A percentile compares a stretch with the other conserved stretches of the same genome.
These are phyloP conservation scores for Talaromyces ruber DNA, from an alignment of 495 filamentous ascomycete species.

Conservation along the genomic window DNA sequence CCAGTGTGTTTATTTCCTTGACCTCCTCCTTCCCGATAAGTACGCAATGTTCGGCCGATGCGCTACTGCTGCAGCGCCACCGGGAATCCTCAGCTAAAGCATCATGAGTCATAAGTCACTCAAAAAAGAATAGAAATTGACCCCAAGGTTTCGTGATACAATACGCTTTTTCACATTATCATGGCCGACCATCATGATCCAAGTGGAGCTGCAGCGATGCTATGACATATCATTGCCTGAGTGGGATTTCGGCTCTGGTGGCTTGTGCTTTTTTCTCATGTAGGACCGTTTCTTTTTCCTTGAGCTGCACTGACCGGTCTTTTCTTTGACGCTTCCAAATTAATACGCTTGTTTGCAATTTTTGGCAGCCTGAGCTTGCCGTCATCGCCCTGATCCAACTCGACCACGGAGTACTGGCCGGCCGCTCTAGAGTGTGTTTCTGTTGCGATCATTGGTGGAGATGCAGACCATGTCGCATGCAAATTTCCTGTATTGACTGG, in stretches of 20 bases:
- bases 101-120: not conserved
- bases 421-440: not conserved
- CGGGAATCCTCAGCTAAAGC: not conserved
- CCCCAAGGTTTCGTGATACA: not conserved
- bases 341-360: not conserved
- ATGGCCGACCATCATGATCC: not conserved
- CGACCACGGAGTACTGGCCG: not conserved
- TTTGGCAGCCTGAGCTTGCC: not conserved
- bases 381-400: not conserved
- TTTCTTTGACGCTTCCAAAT: not conserved
- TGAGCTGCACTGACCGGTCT: not conserved
- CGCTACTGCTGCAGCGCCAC: not conserved
- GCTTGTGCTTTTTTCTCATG: not conserved
- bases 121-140: not conserved
- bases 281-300: not conserved
- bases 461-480: not conserved
- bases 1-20: not conserved
- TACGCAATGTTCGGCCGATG: not conserved
- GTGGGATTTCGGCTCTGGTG: not conserved
- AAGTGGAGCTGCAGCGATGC: not conserved
- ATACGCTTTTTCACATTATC: not conserved
- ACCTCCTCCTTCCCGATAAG: not conserved
- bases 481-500: constrained; percentile 1
- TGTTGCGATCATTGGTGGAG: not conserved
- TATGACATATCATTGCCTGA: not conserved